Conservation (phyloP, 352 stramenopile species). For the Thalassiosira ordinaria region DNA sequence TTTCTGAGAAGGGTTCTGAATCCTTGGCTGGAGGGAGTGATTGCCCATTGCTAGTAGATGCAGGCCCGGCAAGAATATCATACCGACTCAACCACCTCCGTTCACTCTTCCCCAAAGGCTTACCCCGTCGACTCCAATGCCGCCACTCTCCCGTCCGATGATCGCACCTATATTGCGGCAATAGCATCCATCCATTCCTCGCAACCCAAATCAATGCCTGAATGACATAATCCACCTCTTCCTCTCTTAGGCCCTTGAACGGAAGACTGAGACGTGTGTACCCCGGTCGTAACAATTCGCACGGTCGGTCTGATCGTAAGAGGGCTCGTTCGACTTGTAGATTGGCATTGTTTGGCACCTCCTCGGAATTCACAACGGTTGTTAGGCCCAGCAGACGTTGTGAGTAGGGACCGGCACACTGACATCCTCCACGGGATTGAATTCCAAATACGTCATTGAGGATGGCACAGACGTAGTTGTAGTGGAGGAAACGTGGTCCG, state of each 20-base stretch:
- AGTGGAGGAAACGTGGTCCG: conserved; percentile 92
- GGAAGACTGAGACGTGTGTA: conserved; percentile 93
- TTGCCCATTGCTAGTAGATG: neutral
- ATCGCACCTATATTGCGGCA: conserved; percentile 95
- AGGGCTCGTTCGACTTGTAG: conserved; percentile 88
- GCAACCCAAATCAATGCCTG: conserved; percentile 92
- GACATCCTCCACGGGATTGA: conserved; percentile 91
- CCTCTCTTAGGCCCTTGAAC: conserved; percentile 86
- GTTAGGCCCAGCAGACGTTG: conserved; percentile 91
- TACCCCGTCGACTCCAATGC: conserved; percentile 68
- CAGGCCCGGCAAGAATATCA: conserved; percentile 45
- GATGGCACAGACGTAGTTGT: conserved; percentile 97
- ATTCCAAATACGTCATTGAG: conserved; percentile 98
- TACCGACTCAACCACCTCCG: conserved; percentile 75
- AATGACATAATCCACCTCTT: conserved; percentile 93
- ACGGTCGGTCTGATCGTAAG: conserved; percentile 86
- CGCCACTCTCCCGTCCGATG: conserved; percentile 91
- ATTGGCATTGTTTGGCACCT: conserved; percentile 76
- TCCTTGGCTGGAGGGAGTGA: too few relatives aligned
- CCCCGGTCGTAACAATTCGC: conserved; percentile 93
- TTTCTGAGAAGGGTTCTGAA: conserved; percentile 17
- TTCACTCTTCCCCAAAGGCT: conserved; percentile 70
- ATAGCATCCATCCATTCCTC: conserved; percentile 91
- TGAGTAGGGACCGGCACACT: conserved; percentile 94
- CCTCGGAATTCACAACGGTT: conserved; percentile 30